These are phyloP conservation scores for Axilococcus clingmanii DNA, from an alignment of 139 green algal species.

Conservation along the genomic window DNA sequence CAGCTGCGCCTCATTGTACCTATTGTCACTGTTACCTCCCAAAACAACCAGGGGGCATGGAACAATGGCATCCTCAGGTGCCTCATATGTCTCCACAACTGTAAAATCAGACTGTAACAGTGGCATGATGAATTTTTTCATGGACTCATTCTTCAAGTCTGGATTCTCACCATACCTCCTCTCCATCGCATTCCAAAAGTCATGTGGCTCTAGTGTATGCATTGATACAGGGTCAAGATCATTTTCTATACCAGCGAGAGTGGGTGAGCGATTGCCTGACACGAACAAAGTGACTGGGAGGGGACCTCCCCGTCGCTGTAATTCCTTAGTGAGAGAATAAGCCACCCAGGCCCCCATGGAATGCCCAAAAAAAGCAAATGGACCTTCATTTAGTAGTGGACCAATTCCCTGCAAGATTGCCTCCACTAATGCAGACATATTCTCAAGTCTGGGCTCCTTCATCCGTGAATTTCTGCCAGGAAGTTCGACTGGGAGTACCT, in stretches of 20 bases:
- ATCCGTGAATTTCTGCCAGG: neutral
- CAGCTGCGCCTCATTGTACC: slow-evolving; percentile 1
- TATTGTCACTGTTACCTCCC: neutral
- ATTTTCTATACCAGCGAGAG: slow-evolving; percentile 5
- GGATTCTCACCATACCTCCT: slow-evolving; percentile 6
- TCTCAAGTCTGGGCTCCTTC: neutral
- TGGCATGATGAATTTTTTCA: neutral
- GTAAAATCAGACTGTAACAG: slow-evolving; percentile 6
- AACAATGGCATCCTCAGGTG: neutral
- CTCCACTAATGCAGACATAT: slow-evolving; percentile 4
- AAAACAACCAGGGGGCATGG: slow-evolving; percentile 8
- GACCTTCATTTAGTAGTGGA: neutral
- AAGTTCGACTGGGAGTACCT: slow-evolving; percentile 8
- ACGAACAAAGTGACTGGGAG: neutral
- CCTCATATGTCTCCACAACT: slow-evolving; percentile 1
- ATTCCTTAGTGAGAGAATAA: neutral
- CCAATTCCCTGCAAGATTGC: neutral
- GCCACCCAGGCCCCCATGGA: slow-evolving; percentile 5
- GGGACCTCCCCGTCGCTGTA: neutral
- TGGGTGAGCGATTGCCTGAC: neutral
- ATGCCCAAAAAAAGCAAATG: slow-evolving; percentile 5
- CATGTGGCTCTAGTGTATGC: neutral
- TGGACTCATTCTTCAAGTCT: slow-evolving; percentile 3
- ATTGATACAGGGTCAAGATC: slow-evolving; percentile 5
- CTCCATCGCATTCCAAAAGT: slow-evolving; percentile 6